Conservation (phyloP, 2,329 filamentous ascomycete genomes). For the Hysterium pulicare region DNA sequence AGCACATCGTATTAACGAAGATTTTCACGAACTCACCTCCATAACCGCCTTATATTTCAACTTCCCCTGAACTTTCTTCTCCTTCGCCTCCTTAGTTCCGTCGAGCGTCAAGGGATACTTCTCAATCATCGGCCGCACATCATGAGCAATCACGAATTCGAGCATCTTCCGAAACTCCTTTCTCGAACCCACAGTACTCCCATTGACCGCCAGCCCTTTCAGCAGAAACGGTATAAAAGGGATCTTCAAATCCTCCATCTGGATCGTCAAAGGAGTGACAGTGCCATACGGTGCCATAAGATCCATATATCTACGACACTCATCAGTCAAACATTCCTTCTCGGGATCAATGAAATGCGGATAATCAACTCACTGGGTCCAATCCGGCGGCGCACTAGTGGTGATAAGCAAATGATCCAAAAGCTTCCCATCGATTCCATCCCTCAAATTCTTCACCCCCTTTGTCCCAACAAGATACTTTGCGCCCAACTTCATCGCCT, state of each 20-base stretch:
- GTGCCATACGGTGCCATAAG: constrained; percentile 27
- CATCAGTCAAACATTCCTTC: no score
- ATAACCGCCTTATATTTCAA: constrained; percentile 11
- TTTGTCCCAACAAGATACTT: constrained; percentile 17
- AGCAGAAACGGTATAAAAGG: constrained; percentile 34
- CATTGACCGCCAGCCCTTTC: constrained; percentile 29
- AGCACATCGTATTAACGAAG: no score
- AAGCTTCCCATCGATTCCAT: constrained; percentile 9
- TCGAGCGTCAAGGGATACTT: constrained; percentile 10
- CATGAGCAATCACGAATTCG: constrained; percentile 6
- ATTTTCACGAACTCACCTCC: no score
- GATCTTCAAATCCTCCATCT: constrained; percentile 22
- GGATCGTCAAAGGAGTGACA: constrained; percentile 34
- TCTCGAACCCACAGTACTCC: constrained; percentile 20
- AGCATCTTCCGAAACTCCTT: constrained; percentile 7
- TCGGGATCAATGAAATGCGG: constrained; percentile 60
- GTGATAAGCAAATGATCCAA: constrained; percentile 11
- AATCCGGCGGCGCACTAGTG: constrained; percentile 28
- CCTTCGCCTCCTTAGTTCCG: constrained; percentile 9
- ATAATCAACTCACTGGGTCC: constrained; percentile 23
- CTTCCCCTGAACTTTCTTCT: constrained; percentile 5
- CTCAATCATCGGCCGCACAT: constrained; percentile 10
- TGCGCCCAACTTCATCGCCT: constrained; percentile 27
- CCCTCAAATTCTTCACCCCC: constrained; percentile 43
- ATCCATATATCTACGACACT: constrained; percentile 22